Evolutionary conservation across 2,329 filamentous ascomycete genomes (phyloP).

Genomic region (Onygena corvina): DNA sequence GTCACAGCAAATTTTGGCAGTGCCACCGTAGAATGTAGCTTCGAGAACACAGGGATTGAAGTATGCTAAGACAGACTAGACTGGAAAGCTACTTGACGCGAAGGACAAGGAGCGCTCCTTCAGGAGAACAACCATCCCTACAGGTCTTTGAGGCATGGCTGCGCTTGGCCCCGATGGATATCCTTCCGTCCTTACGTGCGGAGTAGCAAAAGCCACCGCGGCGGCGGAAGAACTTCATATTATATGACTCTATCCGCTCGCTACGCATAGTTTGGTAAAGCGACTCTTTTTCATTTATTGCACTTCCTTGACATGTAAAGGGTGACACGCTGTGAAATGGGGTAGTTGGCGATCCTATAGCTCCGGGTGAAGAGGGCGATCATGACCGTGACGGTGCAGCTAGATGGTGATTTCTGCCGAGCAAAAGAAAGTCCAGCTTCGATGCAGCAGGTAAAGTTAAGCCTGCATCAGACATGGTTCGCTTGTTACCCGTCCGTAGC

Average conservation of each 20-base stretch:
- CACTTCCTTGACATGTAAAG: no score
- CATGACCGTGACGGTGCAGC: background rate
- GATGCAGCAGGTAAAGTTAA: background rate
- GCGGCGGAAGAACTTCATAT: no score
- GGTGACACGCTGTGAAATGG: no score
- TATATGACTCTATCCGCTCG: no score
- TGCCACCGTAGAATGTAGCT: background rate
- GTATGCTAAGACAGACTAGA: background rate
- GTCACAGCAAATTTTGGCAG: background rate
- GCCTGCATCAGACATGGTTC: background rate
- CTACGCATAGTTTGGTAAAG: no score
- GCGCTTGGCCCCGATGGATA: background rate
- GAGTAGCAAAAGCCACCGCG: no score
- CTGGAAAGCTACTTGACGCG: conserved; percentile 6
- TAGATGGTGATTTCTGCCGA: background rate
- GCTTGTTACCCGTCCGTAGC: no score
- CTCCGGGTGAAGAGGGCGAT: background rate
- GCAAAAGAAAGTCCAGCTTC: background rate
- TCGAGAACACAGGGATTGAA: background rate
- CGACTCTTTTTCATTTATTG: no score
- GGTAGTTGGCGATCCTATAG: background rate
- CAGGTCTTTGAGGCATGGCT: background rate
- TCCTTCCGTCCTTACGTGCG: no score
- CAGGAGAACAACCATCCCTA: background rate
- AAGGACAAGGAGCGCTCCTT: background rate